Conservation (phyloP, 73 alveolate species). For the Paramecium tetraurelia region DNA sequence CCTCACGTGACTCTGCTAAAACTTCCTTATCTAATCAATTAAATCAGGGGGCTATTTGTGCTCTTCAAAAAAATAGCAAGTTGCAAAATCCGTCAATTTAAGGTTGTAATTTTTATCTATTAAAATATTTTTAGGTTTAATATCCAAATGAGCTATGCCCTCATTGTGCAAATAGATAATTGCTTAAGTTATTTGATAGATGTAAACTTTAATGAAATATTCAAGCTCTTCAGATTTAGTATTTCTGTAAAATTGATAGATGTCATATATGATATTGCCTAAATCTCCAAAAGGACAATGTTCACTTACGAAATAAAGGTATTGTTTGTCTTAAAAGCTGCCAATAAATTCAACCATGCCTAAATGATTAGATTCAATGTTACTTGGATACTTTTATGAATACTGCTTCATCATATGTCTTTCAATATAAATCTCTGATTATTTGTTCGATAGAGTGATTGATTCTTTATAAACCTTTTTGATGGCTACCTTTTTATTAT, state of each 20-base stretch:
- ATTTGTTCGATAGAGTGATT: neutral
- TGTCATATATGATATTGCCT: neutral
- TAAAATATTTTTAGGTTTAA: constrained; percentile 3
- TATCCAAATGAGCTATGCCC: constrained; percentile 39
- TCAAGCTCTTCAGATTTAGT: neutral
- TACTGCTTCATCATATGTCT: neutral
- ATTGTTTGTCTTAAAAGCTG: neutral
- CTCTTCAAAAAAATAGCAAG: constrained; percentile 9
- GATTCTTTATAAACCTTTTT: neutral
- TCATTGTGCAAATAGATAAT: neutral
- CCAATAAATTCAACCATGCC: constrained; percentile 28
- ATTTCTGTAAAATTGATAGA: neutral
- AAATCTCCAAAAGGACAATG: constrained; percentile 41
- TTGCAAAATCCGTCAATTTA: constrained; percentile 19
- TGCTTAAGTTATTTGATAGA: neutral
- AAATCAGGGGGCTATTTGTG: neutral
- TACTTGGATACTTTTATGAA: neutral
- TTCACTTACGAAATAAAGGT: neutral
- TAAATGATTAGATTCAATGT: neutral
- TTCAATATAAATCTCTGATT: neutral
- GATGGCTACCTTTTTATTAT: neutral
- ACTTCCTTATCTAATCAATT: neutral
- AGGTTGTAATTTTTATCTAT: neutral
- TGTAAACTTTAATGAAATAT: neutral
- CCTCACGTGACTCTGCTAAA: neutral